These are phyloP conservation scores for Russula foetens DNA, from an alignment of 768 basidiomycete species.

Conservation along the genomic window DNA sequence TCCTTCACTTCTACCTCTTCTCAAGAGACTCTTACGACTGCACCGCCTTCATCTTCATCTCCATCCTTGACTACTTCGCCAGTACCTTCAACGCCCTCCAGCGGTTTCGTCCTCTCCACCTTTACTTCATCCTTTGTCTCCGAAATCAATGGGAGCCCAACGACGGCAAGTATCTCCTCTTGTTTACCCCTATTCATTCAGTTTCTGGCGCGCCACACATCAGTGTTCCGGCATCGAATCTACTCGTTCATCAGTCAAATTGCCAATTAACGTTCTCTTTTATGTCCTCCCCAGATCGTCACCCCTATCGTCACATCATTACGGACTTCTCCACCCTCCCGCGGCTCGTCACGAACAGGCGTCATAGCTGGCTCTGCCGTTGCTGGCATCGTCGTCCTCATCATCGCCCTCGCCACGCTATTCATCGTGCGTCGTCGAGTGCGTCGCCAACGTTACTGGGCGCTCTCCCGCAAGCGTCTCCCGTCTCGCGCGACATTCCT, in stretches of 20 bases:
- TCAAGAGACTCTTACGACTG: background rate
- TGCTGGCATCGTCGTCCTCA: conserved; percentile 5
- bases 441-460: conserved; percentile 7
- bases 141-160: conserved; percentile 10
- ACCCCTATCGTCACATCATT: conserved; percentile 16
- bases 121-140: conserved; percentile 9
- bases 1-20: background rate
- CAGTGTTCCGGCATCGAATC: background rate
- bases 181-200: background rate
- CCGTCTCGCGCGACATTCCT: conserved; percentile 14
- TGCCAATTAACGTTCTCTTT: background rate
- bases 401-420: conserved; percentile 4
- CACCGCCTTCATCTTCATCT: background rate
- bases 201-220: background rate
- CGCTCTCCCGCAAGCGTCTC: conserved; percentile 7
- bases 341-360: background rate
- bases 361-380: conserved; percentile 12
- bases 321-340: background rate
- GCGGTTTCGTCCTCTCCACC: conserved; percentile 6
- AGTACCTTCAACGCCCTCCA: background rate
- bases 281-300: conserved; percentile 5
- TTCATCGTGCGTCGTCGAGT: conserved; percentile 10
- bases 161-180: conserved; percentile 10
- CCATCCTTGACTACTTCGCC: background rate
- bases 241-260: background rate